Evolutionary conservation across 805 yeast species (phyloP), one percentile per base, ranked within the genome.

Genomic region (Zygoascus ofunaensis): DNA sequence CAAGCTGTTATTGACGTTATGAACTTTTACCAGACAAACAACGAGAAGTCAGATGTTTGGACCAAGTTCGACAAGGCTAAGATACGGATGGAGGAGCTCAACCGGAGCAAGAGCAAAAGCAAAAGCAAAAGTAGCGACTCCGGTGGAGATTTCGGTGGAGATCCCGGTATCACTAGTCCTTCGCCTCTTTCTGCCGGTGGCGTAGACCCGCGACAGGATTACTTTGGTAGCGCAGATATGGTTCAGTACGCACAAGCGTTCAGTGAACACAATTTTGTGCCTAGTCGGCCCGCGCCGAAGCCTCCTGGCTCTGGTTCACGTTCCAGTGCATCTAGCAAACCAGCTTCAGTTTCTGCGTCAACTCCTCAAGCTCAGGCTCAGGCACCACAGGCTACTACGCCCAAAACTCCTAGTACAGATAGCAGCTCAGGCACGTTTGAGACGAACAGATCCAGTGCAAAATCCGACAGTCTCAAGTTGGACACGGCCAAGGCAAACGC

Each of bases 1-100:
- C 94, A 87, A 62, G 97, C 95, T 0, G 94, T 90, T 3, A 81
- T 82, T 73, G 94, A 87, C 58, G 87, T 86, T 45, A 89, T 87
- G 46, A 87, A 87, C 42, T 87, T 87, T 59, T 87, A 86, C 62
- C 58, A 62, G 28, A 38, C 52, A 19, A 49, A 51, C 22, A 50
- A 53, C n/a, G 55, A 46, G 14, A 49, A 53, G 35, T 52, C 46
- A 20, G 57, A 48, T 10, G 56, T 62, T 10, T 62, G 57, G 59
- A 50, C 51, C 34, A 56, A 56, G 45, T 56, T 56, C 40, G 54
- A 49, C 22, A 49, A 51, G 30, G 53, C 57, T 8, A 53, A 54
- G 46, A 44, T 47, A 10, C 30, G 22, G 37, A 34, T 34, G 20
- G 20, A 34, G 14, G 17, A 15, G 39, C 18, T 36, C 18, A 19